A percentile compares a stretch with the other conserved stretches of the same genome.
Conservation (phyloP, 768 basidiomycete genomes). For the Tricholoma matsutake region DNA sequence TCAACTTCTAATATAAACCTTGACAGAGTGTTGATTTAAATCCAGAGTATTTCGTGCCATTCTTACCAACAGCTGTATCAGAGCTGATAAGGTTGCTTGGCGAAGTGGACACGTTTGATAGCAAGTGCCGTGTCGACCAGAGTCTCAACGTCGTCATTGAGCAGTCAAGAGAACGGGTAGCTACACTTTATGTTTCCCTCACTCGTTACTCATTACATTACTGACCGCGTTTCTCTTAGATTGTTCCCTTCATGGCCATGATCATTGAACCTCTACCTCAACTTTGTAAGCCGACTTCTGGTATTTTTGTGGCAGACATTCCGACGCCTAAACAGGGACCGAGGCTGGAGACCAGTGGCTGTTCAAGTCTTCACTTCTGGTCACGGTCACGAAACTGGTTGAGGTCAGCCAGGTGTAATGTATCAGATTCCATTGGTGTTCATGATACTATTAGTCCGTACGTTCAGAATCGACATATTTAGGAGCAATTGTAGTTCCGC, state of each 20-base stretch:
- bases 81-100: constrained; percentile 67
- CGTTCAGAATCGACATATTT: constrained; percentile 58
- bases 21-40: constrained; percentile 64
- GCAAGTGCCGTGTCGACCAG: constrained; percentile 68
- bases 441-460: constrained; percentile 49
- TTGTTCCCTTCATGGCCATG: constrained; percentile 59
- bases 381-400: constrained; percentile 66
- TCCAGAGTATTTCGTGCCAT: constrained; percentile 61
- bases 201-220: neutral
- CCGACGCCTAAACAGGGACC: constrained; percentile 48
- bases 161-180: constrained; percentile 41
- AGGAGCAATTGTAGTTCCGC: constrained; percentile 52
- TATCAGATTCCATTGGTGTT: neutral
- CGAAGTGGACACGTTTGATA: constrained; percentile 74
- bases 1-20: constrained; percentile 7
- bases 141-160: constrained; percentile 72
- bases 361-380: constrained; percentile 68
- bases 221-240: constrained; percentile 36
- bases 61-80: constrained; percentile 55
- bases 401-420: constrained; percentile 41
- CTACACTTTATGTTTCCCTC: constrained; percentile 5
- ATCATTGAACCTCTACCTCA: constrained; percentile 65
- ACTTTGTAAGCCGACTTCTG: constrained; percentile 56
- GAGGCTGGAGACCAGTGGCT: constrained; percentile 65
- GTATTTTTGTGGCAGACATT: neutral